phyloP scores from a whole-genome alignment of 148 eudicot species.

The Rhododendron griersonianum region DNA sequence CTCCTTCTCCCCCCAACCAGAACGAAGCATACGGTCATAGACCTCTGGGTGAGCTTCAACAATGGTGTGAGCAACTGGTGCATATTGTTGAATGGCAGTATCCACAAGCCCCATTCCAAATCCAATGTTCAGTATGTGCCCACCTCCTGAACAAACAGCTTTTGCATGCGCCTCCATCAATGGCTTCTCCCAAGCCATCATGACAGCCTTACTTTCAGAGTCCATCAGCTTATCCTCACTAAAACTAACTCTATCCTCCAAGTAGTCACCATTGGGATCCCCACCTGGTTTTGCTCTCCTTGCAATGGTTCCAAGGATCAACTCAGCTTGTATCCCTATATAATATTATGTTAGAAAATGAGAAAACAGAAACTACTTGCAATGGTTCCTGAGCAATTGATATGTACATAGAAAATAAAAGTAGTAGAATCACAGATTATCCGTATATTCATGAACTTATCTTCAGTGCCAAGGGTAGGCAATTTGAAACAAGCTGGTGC shows the following conservation, averaged over 20 bases:
- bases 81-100: slow-evolving; percentile 77
- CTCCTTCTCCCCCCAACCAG: slow-evolving; percentile 87
- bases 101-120: slow-evolving; percentile 99
- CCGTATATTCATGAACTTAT: too few relatives aligned
- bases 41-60: slow-evolving; percentile 91
- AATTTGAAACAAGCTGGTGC: too few relatives aligned
- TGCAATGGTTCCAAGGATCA: slow-evolving; percentile 89
- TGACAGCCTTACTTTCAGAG: slow-evolving; percentile 76
- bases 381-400: too few relatives aligned
- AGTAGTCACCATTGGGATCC: slow-evolving; percentile 42
- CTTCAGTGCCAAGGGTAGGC: too few relatives aligned
- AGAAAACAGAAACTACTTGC: too few relatives aligned
- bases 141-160: slow-evolving; percentile 73
- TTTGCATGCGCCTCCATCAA: slow-evolving; percentile 97
- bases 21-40: slow-evolving; percentile 67
- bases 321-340: slow-evolving; percentile 93
- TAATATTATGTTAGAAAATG: not conserved
- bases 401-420: too few relatives aligned
- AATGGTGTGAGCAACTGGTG: slow-evolving; percentile 66
- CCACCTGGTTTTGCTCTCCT: slow-evolving; percentile 47
- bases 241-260: slow-evolving; percentile 83
- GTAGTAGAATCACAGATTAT: too few relatives aligned
- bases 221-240: slow-evolving; percentile 97
- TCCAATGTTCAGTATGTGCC: slow-evolving; percentile 74
- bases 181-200: slow-evolving; percentile 99